Evolutionary conservation across 2,329 filamentous ascomycete species (phyloP).

Genomic region (Aspergillus brunneoviolaceus): DNA sequence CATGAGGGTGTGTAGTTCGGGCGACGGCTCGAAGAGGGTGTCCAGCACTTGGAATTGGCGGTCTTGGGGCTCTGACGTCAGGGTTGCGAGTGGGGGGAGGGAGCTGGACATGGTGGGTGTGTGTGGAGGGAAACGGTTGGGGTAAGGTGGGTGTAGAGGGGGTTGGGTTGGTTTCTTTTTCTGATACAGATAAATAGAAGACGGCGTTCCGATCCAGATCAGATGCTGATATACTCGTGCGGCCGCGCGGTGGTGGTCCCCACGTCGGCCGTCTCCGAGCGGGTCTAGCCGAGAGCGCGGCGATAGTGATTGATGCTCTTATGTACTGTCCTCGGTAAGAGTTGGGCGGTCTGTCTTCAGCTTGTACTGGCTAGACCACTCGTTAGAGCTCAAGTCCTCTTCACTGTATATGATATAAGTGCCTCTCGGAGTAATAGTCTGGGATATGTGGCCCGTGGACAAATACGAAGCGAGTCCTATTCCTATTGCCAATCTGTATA

Average conservation of each 20-base stretch:
- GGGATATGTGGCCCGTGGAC: too few relatives aligned
- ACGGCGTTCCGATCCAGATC: too few relatives aligned
- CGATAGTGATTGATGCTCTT: too few relatives aligned
- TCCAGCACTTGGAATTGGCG: background rate
- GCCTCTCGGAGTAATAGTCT: too few relatives aligned
- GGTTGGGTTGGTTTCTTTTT: background rate
- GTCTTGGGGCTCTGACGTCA: background rate
- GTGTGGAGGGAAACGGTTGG: background rate
- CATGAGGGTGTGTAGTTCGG: background rate
- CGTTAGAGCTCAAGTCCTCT: too few relatives aligned
- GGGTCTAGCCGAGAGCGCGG: background rate
- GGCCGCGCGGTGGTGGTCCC: background rate
- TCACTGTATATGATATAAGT: too few relatives aligned
- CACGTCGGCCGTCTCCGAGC: background rate
- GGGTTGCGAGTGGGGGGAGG: background rate
- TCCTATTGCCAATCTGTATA: too few relatives aligned
- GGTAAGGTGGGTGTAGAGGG: background rate
- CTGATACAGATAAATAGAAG: too few relatives aligned
- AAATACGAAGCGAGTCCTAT: too few relatives aligned
- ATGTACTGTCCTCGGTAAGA: too few relatives aligned
- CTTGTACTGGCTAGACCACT: too few relatives aligned
- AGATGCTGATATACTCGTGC: background rate
- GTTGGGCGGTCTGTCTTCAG: too few relatives aligned
- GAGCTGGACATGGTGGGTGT: background rate
- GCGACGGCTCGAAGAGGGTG: background rate